Evolutionary conservation across 495 filamentous ascomycete species (phyloP), one percentile per base, ranked within the genome.

Genomic region (Neurospora sp.): DNA sequence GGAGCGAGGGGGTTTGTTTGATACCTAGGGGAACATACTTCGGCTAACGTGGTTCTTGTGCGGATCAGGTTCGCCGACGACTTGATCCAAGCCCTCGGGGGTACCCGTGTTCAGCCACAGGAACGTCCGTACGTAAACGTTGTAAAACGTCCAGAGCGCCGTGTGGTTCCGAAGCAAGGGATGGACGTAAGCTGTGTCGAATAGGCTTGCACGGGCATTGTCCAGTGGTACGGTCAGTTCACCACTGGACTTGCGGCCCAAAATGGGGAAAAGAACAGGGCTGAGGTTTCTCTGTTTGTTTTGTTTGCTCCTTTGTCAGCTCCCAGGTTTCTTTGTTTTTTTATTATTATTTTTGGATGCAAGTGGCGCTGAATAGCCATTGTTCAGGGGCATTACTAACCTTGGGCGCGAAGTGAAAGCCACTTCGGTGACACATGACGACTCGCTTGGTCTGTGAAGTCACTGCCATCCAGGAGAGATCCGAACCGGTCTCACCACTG

Each of bases 161-260:
- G 79, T 75, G n/a, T 77, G 79, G 70, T 79, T 74, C 5, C 79
- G 73, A 0, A 86, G 77, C 40, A 81, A 75, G 7, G 80, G 83
- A 70, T 86, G 84, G 14, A 86, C 83, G 70, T 86, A 86, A 6
- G 83, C 78, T 0, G 83, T 84, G 72, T 86, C 84, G 72, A 86
- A 85, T n/a, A 86, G 75, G 66, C 79, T 82, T 10, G 83, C 83
- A 35, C 82, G 80, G 27, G 79, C 77, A 12, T 79, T 81, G 73
- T 86, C 84, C 2, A 84, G 75, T 0, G 84, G 84, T 1, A 85
- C 78, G 35, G 81, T 44, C 74, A 74, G 70, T 72, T 76, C 5
- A 74, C 69, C 66, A 16, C 70, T 73, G 40, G 76, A 73, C 73
- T 77, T 82, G 53, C 74, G 59, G 16, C 79, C 76, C 12, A 79